These are phyloP conservation scores for Allomyces javanicus DNA, from an alignment of 192 early-diverging fungal species.

Conservation along the genomic window DNA sequence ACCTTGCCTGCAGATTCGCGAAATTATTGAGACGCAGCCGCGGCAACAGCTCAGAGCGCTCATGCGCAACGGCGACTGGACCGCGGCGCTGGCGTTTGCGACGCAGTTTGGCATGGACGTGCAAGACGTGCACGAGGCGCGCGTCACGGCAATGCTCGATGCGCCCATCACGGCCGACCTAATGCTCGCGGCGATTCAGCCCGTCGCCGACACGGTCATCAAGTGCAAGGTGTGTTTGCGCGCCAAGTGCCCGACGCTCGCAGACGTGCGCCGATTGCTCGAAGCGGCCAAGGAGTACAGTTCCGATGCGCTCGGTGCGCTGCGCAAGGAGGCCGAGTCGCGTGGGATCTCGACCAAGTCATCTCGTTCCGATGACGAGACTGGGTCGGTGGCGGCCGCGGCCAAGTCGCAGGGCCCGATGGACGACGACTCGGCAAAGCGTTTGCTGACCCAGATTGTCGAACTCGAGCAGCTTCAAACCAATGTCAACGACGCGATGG, in stretches of 20 bases:
- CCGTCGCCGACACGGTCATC: background rate
- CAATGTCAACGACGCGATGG: background rate
- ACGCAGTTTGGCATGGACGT: background rate
- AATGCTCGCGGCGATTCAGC: background rate
- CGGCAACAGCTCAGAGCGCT: no score
- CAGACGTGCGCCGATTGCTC: background rate
- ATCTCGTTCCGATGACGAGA: background rate
- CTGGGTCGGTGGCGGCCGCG: background rate
- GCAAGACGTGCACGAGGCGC: background rate
- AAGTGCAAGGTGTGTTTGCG: no score
- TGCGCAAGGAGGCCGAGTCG: background rate
- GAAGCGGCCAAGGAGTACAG: background rate
- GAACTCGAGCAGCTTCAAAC: background rate
- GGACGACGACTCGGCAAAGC: background rate
- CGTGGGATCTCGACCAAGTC: background rate
- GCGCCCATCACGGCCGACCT: background rate
- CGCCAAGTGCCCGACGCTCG: background rate
- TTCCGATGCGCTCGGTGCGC: background rate
- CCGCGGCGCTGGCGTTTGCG: background rate
- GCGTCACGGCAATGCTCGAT: background rate
- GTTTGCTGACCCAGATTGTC: no score
- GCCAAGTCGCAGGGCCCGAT: background rate
- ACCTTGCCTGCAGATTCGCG: no score
- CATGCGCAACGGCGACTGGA: background rate
- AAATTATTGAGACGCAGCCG: no score